Conservation (phyloP, 2,329 filamentous ascomycete species). For the Diaporthe ilicicola region DNA sequence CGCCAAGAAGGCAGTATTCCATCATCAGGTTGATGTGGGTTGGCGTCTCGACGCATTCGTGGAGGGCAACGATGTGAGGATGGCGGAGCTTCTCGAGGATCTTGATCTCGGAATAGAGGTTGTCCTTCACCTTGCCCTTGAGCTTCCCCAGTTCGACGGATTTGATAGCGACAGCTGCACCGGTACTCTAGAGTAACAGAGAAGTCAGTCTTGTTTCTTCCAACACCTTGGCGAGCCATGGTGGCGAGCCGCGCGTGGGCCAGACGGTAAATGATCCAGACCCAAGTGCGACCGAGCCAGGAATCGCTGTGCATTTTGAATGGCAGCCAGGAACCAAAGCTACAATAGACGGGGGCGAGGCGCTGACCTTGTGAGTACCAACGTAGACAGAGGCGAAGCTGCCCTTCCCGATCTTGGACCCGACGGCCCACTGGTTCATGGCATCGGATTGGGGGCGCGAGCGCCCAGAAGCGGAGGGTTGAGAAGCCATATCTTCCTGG, state of each 20-base stretch:
- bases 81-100: conserved; percentile 94
- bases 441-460: conserved; percentile 43
- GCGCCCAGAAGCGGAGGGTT: conserved; percentile 39
- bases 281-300: not conserved
- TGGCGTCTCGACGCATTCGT: conserved; percentile 88
- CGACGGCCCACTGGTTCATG: conserved; percentile 81
- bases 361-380: conserved; percentile 81
- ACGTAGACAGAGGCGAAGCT: conserved; percentile 97
- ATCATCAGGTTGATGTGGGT: conserved; percentile 96
- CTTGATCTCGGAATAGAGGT: conserved; percentile 92
- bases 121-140: conserved; percentile 96
- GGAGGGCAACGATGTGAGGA: conserved; percentile 94
- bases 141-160: conserved; percentile 90
- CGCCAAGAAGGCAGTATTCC: conserved; percentile 97
- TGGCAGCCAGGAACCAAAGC: not conserved
- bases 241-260: not conserved
- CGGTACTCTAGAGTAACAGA: conserved; percentile 67
- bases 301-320: not conserved
- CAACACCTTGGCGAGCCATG: conserved; percentile 10
- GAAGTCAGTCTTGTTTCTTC: conserved; percentile 27
- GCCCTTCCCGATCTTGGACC: conserved; percentile 93
- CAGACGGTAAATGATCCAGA: not conserved
- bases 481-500: conserved; percentile 42
- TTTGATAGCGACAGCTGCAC: conserved; percentile 91
- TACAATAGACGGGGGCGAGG: conserved; percentile 25